Base-by-base conservation (phyloP, 441 rosid genomes). In the Theobroma grandiflorum region DNA sequence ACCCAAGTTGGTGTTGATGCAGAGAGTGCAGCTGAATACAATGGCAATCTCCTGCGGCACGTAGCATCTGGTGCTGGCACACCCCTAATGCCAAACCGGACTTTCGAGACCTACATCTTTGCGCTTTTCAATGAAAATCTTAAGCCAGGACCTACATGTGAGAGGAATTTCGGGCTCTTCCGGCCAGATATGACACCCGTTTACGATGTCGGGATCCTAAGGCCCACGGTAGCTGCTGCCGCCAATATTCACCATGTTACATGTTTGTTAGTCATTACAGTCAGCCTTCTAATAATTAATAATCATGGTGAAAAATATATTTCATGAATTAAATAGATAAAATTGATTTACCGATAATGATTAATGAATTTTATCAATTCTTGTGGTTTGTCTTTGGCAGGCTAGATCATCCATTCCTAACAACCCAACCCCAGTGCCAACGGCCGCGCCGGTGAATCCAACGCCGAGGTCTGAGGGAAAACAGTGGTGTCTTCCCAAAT, bases 91-190 rank as follows among this genome's bases (percentile, higher is more conserved):
- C 95, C 95, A 0, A 92, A 93, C 72, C 84, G 96, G 80, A 93
- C 91, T 2, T 93, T 95, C 33, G 99, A 94, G 82, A 88, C 96
- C 8, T 95, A 91, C 85, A 91, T 95, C 33, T 95, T 95, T 78
- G 92, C 91, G 0, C 90, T 95, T 15, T 95, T 95, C 80, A 91
- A 95, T 20, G 98, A 95, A 73, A 73, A 95, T 82, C 91, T 91
- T 68, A 95, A 95, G 88, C 81, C 90, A 0, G 98, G 99, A 4
- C 95, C 99, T 0, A 79, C 86, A 0, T 83, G 85, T 9, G 98
- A 95, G 86, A 82, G 94, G 75, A 90, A 93, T 50, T 95, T 94
- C 75, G 96, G 97, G 0, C 81, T 94, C 49, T 94, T 95, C 88
- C 68, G 58, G 49, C 89, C 94, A 0, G 90, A 95, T 77, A 57